Base-by-base conservation (phyloP, 2,329 filamentous ascomycete genomes). In the Sordariomycetes sp. region DNA sequence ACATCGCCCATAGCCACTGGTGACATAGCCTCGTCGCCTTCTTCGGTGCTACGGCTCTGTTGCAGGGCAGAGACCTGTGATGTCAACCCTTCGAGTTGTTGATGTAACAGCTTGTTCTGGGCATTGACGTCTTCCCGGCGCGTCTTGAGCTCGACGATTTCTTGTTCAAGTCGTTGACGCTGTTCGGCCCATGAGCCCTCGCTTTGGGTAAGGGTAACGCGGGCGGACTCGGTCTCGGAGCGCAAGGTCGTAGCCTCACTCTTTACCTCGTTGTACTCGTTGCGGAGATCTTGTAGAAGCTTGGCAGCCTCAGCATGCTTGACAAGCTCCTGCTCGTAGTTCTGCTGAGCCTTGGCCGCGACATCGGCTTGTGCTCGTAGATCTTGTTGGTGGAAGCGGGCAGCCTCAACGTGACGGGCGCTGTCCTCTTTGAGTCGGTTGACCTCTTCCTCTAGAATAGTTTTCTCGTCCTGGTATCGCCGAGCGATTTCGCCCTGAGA, bases 301-400 rank as follows among this genome's bases (percentile, higher is more conserved):
- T 87, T 88, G 10, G 90, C 86, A n/a, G 90, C 92, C 44, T 95
- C 86, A 2, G 88, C 90, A 58, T 98, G 92, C 63, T 92, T 95
- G 48, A 94, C 75, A 9, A 98, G 71, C 55, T 98, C 92, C 42
- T 80, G 80, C 56, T 98, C 93, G 52, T 98, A 98, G 46, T 92
- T 88, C 51, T 94, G 82, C 54, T 98, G 92, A 4, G 92, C 87
- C 55, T 86, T 84, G 34, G 86, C 80, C 3, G 92, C 87, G 49
- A 98, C 96, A 29, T 93, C 84, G 19, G 90, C 88, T 57, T 98
- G 92, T 0, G 86, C 81, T 41, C 92, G 88, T 27, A 96, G 75
- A 48, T 96, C 88, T 47, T 94, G 83, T 52, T 93, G 86, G 51
- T 94, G 84, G 51, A 83, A 86, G 44, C 85, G 79, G 21, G 86